Conservation (phyloP, 2,329 filamentous ascomycete species). For the Sporothrix mexicana region DNA sequence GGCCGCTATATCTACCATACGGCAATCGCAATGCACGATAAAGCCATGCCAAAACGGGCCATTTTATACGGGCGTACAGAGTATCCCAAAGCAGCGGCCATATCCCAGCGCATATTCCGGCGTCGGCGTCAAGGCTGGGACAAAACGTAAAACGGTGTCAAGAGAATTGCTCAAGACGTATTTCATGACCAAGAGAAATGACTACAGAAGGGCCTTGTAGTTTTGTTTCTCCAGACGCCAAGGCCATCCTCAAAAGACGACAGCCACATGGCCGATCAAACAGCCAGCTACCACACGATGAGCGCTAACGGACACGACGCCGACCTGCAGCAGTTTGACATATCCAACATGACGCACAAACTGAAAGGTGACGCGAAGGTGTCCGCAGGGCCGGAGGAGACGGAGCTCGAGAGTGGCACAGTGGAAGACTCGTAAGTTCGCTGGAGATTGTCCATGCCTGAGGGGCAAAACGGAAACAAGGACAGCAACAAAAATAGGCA, state of each 20-base stretch:
- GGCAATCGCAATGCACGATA: neutral
- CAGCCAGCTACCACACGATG: neutral
- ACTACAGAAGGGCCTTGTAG: no score
- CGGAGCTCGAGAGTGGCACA: neutral
- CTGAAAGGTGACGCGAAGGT: neutral
- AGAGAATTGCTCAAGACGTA: neutral
- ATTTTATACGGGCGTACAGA: conserved; percentile 1
- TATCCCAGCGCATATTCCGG: no score
- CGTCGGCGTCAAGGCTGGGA: neutral
- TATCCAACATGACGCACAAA: neutral
- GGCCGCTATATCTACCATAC: neutral
- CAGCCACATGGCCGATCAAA: neutral
- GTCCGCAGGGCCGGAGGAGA: neutral
- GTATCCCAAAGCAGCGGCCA: neutral
- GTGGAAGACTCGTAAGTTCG: neutral
- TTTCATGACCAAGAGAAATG: conserved; percentile 7
- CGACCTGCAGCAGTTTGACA: neutral
- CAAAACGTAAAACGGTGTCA: neutral
- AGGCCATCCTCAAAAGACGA: neutral
- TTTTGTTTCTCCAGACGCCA: no score
- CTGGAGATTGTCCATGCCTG: no score
- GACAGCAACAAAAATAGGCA: no score
- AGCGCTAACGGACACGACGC: neutral
- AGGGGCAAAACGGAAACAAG: no score
- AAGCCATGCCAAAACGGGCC: conserved; percentile 4